phyloP scores from a whole-genome alignment of 108 stramenopile species.

The Skeletonema grethae region DNA sequence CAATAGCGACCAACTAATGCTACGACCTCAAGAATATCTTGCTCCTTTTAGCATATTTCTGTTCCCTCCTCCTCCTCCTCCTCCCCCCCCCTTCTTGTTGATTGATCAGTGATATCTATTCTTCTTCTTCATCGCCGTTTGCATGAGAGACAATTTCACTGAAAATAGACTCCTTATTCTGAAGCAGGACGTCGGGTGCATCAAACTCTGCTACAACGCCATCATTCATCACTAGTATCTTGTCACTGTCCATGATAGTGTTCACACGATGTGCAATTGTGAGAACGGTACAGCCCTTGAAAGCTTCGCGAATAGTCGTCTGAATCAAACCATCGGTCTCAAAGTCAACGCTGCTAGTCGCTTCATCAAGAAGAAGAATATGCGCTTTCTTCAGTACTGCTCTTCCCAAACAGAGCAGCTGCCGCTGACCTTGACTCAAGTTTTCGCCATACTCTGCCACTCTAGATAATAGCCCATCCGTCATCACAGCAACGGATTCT shows the following conservation, averaged over 20 bases:
- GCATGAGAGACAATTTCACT: slow-evolving; percentile 79
- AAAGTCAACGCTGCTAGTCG: slow-evolving; percentile 83
- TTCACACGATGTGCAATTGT: slow-evolving; percentile 95
- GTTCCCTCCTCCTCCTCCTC: too few species aligned
- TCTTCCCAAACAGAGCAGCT: slow-evolving; percentile 92
- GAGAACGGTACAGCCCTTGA: slow-evolving; percentile 75
- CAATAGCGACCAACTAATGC: too few species aligned
- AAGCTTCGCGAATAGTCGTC: slow-evolving; percentile 67
- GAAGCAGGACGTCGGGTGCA: slow-evolving; percentile 83
- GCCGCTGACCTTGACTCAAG: slow-evolving; percentile 89
- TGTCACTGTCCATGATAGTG: slow-evolving; percentile 94
- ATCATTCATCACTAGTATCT: slow-evolving; percentile 90
- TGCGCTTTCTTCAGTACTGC: slow-evolving; percentile 81
- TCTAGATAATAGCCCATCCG: slow-evolving; percentile 61
- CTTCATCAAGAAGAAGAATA: slow-evolving; percentile 90
- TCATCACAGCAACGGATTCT: slow-evolving; percentile 62
- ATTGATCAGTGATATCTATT: neutral
- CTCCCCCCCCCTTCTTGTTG: too few species aligned
- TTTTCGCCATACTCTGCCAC: slow-evolving; percentile 94
- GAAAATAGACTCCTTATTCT: slow-evolving; percentile 69
- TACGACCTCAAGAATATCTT: too few species aligned
- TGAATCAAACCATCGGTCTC: slow-evolving; percentile 91
- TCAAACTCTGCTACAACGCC: slow-evolving; percentile 85
- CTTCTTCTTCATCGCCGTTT: slow-evolving; percentile 35
- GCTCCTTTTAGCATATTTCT: too few species aligned